Conservation (phyloP, 495 filamentous ascomycete genomes). For the Geopyxis carbonaria region DNA sequence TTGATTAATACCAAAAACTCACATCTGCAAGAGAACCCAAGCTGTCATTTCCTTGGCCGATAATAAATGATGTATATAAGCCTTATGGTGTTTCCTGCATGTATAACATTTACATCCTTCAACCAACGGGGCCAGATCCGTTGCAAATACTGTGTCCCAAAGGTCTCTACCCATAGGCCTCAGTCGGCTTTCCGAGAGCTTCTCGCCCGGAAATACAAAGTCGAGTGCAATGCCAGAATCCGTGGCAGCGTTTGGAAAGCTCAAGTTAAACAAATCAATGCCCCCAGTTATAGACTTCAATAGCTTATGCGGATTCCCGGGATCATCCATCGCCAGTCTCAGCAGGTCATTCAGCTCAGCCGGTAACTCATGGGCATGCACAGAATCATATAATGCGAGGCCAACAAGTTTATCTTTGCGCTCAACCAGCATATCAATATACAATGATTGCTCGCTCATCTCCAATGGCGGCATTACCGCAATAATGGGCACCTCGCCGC, state of each 20-base stretch:
- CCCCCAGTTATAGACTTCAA: constrained; percentile 57
- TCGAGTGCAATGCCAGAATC: constrained; percentile 74
- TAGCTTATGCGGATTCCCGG: constrained; percentile 52
- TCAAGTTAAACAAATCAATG: constrained; percentile 59
- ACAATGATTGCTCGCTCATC: constrained; percentile 56
- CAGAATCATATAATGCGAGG: constrained; percentile 62
- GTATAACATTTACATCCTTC: constrained; percentile 60
- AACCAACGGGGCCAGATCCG: constrained; percentile 40
- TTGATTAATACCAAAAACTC: constrained; percentile 3
- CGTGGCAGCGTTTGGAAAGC: constrained; percentile 53
- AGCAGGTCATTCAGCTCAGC: constrained; percentile 42
- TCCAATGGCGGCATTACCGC: constrained; percentile 65
- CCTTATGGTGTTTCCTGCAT: constrained; percentile 67
- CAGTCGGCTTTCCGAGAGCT: not conserved
- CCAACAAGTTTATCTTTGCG: constrained; percentile 44
- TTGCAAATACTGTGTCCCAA: constrained; percentile 44
- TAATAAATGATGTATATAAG: constrained; percentile 76
- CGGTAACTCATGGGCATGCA: constrained; percentile 48
- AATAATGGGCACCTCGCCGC: constrained; percentile 38
- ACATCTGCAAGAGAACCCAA: constrained; percentile 79
- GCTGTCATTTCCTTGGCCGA: constrained; percentile 85
- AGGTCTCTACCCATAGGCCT: constrained; percentile 56
- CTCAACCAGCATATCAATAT: constrained; percentile 49
- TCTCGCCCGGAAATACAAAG: constrained; percentile 43
- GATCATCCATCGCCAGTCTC: constrained; percentile 51